Conservation (phyloP, 1,139 yeast genomes). For the Zygoascus sp. region DNA sequence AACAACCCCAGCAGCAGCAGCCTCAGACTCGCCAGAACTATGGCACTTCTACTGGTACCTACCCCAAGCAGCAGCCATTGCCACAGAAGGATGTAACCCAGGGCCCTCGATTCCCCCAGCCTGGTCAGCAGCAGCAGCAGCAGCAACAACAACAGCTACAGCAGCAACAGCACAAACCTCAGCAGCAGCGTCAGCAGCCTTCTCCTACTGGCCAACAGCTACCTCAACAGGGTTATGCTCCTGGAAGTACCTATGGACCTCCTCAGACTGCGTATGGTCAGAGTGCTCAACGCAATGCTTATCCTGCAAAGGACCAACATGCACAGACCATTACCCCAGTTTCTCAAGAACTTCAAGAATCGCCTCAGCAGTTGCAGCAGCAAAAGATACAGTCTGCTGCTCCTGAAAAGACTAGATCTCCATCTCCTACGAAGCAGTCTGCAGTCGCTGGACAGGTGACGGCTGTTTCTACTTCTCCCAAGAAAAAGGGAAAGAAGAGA, state of each 20-base stretch:
- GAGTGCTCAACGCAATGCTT: neutral
- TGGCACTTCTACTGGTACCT: conserved; percentile 1
- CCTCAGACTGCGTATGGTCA: neutral
- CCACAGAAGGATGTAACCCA: conserved; percentile 11
- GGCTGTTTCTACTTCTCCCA: conserved; percentile 1
- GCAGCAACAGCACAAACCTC: conserved; percentile 26
- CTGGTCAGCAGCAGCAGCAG: conserved; percentile 10
- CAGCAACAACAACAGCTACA: conserved; percentile 20
- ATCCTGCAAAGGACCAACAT: neutral
- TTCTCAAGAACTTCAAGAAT: too few relatives aligned
- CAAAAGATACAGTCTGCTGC: neutral
- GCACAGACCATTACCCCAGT: neutral
- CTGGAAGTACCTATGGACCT: neutral
- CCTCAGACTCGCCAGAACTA: conserved; percentile 5
- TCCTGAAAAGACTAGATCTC: conserved; percentile 10
- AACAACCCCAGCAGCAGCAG: conserved; percentile 1
- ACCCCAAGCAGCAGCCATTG: conserved; percentile 16
- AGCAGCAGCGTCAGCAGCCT: conserved; percentile 20
- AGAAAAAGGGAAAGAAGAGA: conserved; percentile 35
- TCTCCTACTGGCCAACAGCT: neutral
- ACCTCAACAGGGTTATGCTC: neutral
- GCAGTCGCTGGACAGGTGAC: conserved; percentile 8
- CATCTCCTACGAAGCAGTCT: conserved; percentile 11
- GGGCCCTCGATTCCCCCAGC: conserved; percentile 9
- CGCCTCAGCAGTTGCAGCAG: conserved; percentile 19